Percentiles rank a stretch among this genome's conserved stretches.
Evolutionary conservation across 495 filamentous ascomycete species (phyloP).

Genomic region (Talaromyces trachyspermus): DNA sequence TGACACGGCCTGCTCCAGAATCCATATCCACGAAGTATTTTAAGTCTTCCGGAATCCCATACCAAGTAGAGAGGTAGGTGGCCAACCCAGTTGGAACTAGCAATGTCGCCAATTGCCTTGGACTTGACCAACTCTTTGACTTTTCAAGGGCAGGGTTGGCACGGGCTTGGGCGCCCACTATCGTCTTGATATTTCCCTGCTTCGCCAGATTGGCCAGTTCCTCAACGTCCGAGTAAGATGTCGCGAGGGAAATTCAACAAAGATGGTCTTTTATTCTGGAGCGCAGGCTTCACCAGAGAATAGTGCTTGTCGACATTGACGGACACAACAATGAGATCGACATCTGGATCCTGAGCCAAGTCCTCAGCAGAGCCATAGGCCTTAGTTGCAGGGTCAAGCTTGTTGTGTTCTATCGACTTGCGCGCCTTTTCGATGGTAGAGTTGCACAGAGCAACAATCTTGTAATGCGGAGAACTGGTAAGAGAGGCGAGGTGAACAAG

Average conservation of each 20-base stretch:
- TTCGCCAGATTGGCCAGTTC: constrained; percentile 34
- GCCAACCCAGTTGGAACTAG: constrained; percentile 43
- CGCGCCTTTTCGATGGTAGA: constrained; percentile 39
- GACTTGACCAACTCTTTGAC: constrained; percentile 38
- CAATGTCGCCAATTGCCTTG: constrained; percentile 45
- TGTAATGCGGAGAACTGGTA: constrained; percentile 32
- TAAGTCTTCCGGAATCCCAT: constrained; percentile 19
- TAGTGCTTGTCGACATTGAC: constrained; percentile 50
- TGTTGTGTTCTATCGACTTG: constrained; percentile 36
- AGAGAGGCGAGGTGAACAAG: constrained; percentile 32
- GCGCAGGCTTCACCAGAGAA: constrained; percentile 28
- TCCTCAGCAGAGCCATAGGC: constrained; percentile 44
- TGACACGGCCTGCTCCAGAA: constrained; percentile 44
- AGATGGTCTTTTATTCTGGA: constrained; percentile 50
- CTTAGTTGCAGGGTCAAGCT: constrained; percentile 31
- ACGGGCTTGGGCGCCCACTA: constrained; percentile 26
- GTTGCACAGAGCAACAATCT: constrained; percentile 53
- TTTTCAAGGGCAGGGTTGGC: constrained; percentile 37
- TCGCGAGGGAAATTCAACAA: constrained; percentile 47
- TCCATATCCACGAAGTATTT: constrained; percentile 36
- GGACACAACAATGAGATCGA: constrained; percentile 51
- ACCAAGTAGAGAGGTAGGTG: constrained; percentile 27
- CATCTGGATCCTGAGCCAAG: constrained; percentile 39
- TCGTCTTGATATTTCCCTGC: constrained; percentile 29
- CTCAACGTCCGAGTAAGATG: constrained; percentile 17